phyloP scores from a whole-genome alignment of 495 filamentous ascomycete species.

The Pseudevernia furfuracea region DNA sequence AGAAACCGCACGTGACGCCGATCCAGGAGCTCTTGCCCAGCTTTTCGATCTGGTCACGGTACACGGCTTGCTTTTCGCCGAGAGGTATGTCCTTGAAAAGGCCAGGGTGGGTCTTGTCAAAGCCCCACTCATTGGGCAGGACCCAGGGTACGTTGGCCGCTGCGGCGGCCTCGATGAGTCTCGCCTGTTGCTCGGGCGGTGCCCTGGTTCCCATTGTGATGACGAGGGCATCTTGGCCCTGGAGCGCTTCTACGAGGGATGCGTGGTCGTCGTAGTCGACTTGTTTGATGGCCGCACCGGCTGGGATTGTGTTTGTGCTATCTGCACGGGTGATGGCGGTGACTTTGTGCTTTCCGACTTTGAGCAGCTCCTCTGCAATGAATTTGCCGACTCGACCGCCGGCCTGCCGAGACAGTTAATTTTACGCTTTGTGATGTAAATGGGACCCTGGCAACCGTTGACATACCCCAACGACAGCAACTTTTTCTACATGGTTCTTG shows the following conservation, averaged over 20 bases:
- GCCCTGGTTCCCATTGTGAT: conserved; percentile 46
- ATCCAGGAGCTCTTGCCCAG: conserved; percentile 45
- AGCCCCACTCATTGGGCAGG: conserved; percentile 52
- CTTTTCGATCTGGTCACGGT: conserved; percentile 34
- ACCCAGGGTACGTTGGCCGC: conserved; percentile 54
- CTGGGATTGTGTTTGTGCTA: conserved; percentile 36
- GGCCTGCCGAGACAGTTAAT: conserved; percentile 35
- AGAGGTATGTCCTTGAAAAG: conserved; percentile 31
- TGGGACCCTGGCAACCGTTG: background rate
- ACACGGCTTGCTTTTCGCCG: conserved; percentile 19
- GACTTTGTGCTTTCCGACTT: conserved; percentile 43
- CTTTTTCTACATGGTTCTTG: conserved; percentile 38
- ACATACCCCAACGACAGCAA: conserved; percentile 46
- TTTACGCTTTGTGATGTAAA: too few species aligned
- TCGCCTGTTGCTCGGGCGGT: conserved; percentile 35
- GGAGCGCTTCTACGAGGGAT: conserved; percentile 41
- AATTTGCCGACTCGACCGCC: conserved; percentile 49
- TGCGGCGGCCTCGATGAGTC: conserved; percentile 52
- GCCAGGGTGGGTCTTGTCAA: conserved; percentile 34
- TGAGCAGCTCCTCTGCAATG: conserved; percentile 44
- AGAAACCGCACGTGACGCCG: conserved; percentile 40
- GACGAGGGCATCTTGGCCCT: conserved; percentile 50
- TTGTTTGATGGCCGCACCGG: conserved; percentile 35
- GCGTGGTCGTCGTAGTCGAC: conserved; percentile 43
- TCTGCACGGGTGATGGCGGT: conserved; percentile 45